Evolutionary conservation across 257 asterid genomes (phyloP), one percentile per base, ranked within the genome.

Genomic region (Solanum infundibuliforme): DNA sequence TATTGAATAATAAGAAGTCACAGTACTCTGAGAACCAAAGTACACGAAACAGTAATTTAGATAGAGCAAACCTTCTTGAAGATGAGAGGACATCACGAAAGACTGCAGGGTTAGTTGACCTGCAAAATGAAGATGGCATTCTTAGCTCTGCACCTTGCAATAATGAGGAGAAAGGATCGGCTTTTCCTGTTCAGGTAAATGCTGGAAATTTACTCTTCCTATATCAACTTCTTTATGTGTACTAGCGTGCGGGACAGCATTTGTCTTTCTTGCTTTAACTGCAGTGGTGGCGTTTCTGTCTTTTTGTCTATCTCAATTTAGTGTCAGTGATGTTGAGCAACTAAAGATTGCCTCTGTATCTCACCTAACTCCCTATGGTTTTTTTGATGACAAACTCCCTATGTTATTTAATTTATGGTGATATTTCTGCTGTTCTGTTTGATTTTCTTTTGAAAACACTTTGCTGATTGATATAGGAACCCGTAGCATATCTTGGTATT

Each of bases 181-280:
- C 91, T 83, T 97, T 95, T 91, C 98, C 94, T 68, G 36, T 84
- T 88, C 95, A 95, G 99, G 99, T 97, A 92, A 92, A 25, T 81
- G 68, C 68, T 81, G 68, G 85, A 16, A 81, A 29, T 29, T 79
- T 46, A 46, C 66, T 16, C 41, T 46, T 29, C 38, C 41, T 43
- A 41, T 81, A 81, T 81, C 85, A 46, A 29, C 69, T 7, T 29
- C 69, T 29, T 74, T 48, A 29, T 46, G 85, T 29, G 65, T 81
- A 46, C 84, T 79, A 41, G 65, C 25, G 7, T 14, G n/a, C 39
- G 10, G 84, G 84, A 43, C 38, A 81, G 0, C 5, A 8, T 77
- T 41, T 81, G 20, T 81, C 41, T 81, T 46, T 16, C 66, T 46
- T 46, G 27, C 85, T 81, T 81, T 81, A 46, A 16, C 66, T 1